Conservation (phyloP, 495 filamentous ascomycete genomes). For the Neurospora cerealis region DNA sequence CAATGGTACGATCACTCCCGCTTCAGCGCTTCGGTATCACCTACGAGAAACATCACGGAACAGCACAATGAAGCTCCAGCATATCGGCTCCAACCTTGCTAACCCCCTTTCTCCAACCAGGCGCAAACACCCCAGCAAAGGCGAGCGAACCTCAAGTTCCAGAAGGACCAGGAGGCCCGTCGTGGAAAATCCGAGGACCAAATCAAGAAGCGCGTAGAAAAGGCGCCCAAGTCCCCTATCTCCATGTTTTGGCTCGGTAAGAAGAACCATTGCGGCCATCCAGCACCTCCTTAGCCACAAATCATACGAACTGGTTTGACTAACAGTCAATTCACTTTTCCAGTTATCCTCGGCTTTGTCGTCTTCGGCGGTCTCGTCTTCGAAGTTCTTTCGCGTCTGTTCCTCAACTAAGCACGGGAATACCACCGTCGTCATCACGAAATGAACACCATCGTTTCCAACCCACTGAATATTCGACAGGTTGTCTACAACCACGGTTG, state of each 20-base stretch:
- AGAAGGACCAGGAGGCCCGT: conserved; percentile 65
- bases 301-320: neutral
- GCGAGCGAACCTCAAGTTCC: conserved; percentile 76
- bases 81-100: neutral
- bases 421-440: neutral
- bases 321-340: neutral
- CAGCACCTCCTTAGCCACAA: conserved; percentile 3
- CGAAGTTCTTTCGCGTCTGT: conserved; percentile 67
- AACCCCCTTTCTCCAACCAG: conserved; percentile 31
- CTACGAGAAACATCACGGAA: neutral
- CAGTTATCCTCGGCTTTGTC: conserved; percentile 71
- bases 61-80: neutral
- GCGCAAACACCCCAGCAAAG: conserved; percentile 93
- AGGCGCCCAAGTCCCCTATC: conserved; percentile 62
- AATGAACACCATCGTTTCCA: neutral
- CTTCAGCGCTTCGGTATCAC: neutral
- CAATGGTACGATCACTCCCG: conserved; percentile 15
- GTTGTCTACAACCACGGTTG: neutral
- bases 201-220: conserved; percentile 56
- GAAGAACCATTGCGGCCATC: conserved; percentile 25
- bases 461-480: neutral
- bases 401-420: conserved; percentile 38
- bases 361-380: conserved; percentile 78
- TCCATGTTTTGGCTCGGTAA: conserved; percentile 76
- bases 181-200: conserved; percentile 68